Evolutionary conservation across 2,329 filamentous ascomycete species (phyloP), one percentile per base, ranked within the genome.

Genomic region (Xylaria sp.): DNA sequence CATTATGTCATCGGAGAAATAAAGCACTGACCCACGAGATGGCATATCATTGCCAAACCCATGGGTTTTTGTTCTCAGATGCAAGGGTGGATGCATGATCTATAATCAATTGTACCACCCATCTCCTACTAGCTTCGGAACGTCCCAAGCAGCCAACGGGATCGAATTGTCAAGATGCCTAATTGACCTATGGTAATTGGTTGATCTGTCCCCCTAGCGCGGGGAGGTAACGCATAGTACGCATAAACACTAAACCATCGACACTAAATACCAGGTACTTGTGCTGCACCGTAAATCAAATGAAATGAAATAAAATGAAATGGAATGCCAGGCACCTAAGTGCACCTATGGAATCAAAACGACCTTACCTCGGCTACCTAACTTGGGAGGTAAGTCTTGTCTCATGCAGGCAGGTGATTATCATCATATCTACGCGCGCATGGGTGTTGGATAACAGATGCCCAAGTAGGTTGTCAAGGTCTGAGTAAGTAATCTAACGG

Each of bases 401-500:
- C 58, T 53, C 55, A 55, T 48, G 34, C 28, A 63, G 59, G 46
- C 23, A 63, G 59, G 46, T n/a, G 36, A 43, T 34, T 34, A 34
- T 53, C 36, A 18, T 18, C 18, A 34, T 61, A 12, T 43, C 28
- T 30, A 53, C 46, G 18, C 36, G 60, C 10, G 36, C 50, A 57
- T 39, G 50, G 30, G 20, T 63, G 39, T 36, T 48, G 60, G 20
- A 39, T 6, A 56, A 9, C 32, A 32, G 13, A 23, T 30, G 34
- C 48, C 18, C 30, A 50, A 13, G 25, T n/a, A 28, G 5, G 50
- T 36, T 30, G 52, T 30, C 30, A 32, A 48, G 32, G 46, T 41
- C 39, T 56, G 63, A 65, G 63, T 60, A 66, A 65, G 63, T 61
- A 66, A 66, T 63, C 59, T 23, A 58, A 34, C 50, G 3, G 30